Percentiles rank a stretch among this genome's conserved stretches.
Evolutionary conservation across 208 protist species (phyloP).

Genomic region (Leishmania tarentolae): DNA sequence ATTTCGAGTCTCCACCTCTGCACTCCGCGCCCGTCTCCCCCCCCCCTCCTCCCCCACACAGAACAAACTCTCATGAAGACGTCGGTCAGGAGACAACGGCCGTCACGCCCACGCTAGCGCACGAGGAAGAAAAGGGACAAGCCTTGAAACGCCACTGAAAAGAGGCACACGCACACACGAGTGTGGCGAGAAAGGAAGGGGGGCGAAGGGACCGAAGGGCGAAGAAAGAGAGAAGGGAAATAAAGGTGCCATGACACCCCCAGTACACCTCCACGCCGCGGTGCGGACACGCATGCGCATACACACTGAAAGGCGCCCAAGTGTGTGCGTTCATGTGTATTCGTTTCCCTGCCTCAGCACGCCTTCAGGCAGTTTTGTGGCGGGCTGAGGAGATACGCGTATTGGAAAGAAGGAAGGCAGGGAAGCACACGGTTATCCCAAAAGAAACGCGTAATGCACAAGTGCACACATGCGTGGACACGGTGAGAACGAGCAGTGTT

Average conservation of each 20-base stretch:
- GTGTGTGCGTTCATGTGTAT: not conserved
- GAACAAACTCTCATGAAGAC: too few relatives aligned
- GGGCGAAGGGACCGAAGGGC: not conserved
- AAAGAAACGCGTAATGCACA: not conserved
- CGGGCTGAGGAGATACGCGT: not conserved
- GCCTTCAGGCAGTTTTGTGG: not conserved
- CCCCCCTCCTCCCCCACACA: not conserved
- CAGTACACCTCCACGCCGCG: not conserved
- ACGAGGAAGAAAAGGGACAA: not conserved
- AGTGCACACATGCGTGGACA: not conserved
- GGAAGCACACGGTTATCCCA: too few relatives aligned
- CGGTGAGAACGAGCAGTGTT: not conserved
- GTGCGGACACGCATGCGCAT: not conserved
- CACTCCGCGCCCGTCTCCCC: too few relatives aligned
- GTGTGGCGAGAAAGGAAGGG: not conserved
- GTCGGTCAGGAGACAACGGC: not conserved
- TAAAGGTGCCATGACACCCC: not conserved
- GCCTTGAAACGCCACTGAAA: not conserved
- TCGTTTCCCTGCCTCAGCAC: not conserved
- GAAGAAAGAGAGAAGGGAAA: not conserved
- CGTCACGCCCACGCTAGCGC: not conserved
- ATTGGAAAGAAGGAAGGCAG: not conserved
- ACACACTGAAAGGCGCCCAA: slow-evolving; percentile 1
- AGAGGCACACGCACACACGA: not conserved
- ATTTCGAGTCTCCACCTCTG: not conserved